phyloP scores from a whole-genome alignment of 2,329 filamentous ascomycete species.

The Hymenoscyphus linearis region DNA sequence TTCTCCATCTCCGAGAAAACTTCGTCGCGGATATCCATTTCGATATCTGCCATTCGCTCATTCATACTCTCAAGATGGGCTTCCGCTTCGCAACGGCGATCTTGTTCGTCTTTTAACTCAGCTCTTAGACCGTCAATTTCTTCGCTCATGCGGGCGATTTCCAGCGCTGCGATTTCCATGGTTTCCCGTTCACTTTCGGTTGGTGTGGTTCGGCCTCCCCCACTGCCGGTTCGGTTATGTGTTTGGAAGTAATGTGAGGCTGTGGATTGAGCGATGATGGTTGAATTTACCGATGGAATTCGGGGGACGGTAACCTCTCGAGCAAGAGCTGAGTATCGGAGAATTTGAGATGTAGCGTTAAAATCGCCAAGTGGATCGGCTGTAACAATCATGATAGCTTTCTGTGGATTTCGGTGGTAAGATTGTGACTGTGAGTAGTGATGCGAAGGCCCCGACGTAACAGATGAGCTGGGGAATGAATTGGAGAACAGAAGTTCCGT shows the following conservation, averaged over 20 bases:
- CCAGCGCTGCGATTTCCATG: slow-evolving; percentile 74
- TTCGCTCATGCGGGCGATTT: slow-evolving; percentile 72
- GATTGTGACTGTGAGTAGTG: slow-evolving; percentile 32
- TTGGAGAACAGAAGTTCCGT: slow-evolving; percentile 85
- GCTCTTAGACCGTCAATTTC: slow-evolving; percentile 71
- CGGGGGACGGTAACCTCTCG: slow-evolving; percentile 89
- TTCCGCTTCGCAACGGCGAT: slow-evolving; percentile 66
- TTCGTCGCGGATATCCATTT: slow-evolving; percentile 83
- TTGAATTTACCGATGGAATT: slow-evolving; percentile 74
- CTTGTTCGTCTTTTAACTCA: slow-evolving; percentile 65
- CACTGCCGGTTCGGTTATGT: not conserved
- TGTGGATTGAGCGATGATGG: slow-evolving; percentile 42
- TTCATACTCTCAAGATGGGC: slow-evolving; percentile 64
- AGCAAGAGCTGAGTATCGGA: slow-evolving; percentile 89
- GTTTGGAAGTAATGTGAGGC: slow-evolving; percentile 22
- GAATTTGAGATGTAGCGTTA: slow-evolving; percentile 93
- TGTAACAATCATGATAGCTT: slow-evolving; percentile 92
- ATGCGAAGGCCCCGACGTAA: slow-evolving; percentile 19
- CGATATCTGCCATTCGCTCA: slow-evolving; percentile 60
- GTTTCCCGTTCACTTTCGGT: slow-evolving; percentile 54
- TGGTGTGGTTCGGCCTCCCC: slow-evolving; percentile 29
- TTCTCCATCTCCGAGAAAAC: slow-evolving; percentile 82
- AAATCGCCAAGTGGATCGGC: slow-evolving; percentile 91
- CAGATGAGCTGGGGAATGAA: slow-evolving; percentile 53
- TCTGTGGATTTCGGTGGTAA: slow-evolving; percentile 62